These are phyloP conservation scores for Rosellinia necatrix DNA, from an alignment of 2,329 filamentous ascomycete genomes.

Conservation along the genomic window DNA sequence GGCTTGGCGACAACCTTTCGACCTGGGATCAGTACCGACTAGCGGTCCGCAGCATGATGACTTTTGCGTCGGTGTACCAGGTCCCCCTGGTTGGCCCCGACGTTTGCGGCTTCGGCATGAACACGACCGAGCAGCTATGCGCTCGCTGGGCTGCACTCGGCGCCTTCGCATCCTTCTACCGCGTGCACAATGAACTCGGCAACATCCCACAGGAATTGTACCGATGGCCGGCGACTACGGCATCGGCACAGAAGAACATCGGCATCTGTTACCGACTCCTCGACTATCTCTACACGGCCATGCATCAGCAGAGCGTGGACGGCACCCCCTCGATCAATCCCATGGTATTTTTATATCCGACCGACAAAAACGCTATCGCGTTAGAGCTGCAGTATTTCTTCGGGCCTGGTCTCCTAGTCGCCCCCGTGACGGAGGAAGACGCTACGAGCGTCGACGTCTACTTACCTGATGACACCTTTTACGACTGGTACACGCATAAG, in stretches of 20 bases:
- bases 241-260: constrained; percentile 68
- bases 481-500: constrained; percentile 56
- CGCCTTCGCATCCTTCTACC: constrained; percentile 76
- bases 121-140: constrained; percentile 71
- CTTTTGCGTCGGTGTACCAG: constrained; percentile 68
- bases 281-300: constrained; percentile 75
- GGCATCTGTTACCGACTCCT: constrained; percentile 71
- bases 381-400: constrained; percentile 55
- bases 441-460: constrained; percentile 51
- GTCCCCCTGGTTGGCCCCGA: constrained; percentile 73
- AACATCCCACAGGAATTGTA: constrained; percentile 73
- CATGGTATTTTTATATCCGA: constrained; percentile 70
- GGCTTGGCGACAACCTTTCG: constrained; percentile 63
- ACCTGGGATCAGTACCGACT: constrained; percentile 63
- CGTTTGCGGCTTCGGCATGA: constrained; percentile 74
- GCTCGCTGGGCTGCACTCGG: constrained; percentile 76
- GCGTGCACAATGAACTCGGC: constrained; percentile 67
- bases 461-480: constrained; percentile 53
- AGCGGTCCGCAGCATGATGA: constrained; percentile 62
- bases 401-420: constrained; percentile 50
- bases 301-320: constrained; percentile 63
- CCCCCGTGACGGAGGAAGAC: constrained; percentile 51
- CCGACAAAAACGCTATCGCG: constrained; percentile 47
- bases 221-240: constrained; percentile 64
- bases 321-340: constrained; percentile 71